These are phyloP conservation scores for Suhomyces choctaworum DNA, from an alignment of 1,139 yeast genomes.

Conservation along the genomic window DNA sequence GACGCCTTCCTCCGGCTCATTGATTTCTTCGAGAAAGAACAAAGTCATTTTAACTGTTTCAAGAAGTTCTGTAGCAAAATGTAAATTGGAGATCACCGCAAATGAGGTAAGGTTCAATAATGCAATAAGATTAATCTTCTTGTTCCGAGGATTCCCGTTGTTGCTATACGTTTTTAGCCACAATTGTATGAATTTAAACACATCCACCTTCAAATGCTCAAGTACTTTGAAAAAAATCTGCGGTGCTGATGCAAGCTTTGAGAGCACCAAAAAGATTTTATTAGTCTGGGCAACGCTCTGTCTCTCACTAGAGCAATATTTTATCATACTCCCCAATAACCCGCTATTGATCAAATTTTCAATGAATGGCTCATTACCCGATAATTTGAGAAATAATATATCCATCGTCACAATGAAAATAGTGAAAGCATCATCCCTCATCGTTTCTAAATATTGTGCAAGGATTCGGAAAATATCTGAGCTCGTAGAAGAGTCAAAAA, in stretches of 20 bases:
- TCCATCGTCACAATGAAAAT: constrained; percentile 62
- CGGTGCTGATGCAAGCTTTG: constrained; percentile 54
- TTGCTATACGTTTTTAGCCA: constrained; percentile 46
- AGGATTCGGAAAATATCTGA: constrained; percentile 50
- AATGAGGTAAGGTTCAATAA: constrained; percentile 43
- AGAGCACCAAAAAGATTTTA: constrained; percentile 53
- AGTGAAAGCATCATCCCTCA: constrained; percentile 72
- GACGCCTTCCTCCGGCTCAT: constrained; percentile 59
- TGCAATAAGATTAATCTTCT: constrained; percentile 64
- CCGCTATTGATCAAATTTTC: constrained; percentile 46
- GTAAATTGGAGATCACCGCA: constrained; percentile 27
- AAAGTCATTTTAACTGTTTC: constrained; percentile 55
- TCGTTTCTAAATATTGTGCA: constrained; percentile 54
- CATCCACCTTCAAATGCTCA: constrained; percentile 32
- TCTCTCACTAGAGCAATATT: constrained; percentile 49
- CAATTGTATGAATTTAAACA: constrained; percentile 24
- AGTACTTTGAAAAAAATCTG: constrained; percentile 41
- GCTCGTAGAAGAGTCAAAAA: constrained; percentile 31
- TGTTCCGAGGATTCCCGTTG: constrained; percentile 67
- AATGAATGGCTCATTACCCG: constrained; percentile 31
- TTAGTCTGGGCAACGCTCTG: constrained; percentile 50
- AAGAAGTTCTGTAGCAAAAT: constrained; percentile 29
- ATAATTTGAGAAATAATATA: constrained; percentile 42
- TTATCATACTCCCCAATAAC: constrained; percentile 46
- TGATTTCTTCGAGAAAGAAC: constrained; percentile 69